These are phyloP conservation scores for Russula vinacea DNA, from an alignment of 768 basidiomycete species.

Conservation along the genomic window DNA sequence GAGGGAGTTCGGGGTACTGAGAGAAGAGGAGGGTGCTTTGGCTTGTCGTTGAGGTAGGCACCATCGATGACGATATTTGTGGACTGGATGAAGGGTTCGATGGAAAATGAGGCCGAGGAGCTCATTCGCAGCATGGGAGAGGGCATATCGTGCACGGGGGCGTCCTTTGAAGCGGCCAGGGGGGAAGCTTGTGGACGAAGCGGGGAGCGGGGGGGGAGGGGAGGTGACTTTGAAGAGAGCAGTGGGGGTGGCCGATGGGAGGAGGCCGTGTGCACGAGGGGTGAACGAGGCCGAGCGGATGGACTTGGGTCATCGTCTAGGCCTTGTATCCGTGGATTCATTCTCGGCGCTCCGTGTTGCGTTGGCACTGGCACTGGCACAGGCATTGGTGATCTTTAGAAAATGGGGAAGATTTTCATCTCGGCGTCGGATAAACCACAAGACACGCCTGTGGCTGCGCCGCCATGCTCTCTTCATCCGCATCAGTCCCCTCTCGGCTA, in stretches of 20 bases:
- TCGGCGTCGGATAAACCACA: not conserved
- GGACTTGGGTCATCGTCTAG: slow-evolving; percentile 12
- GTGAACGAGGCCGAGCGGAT: slow-evolving; percentile 36
- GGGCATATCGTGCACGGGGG: slow-evolving; percentile 30
- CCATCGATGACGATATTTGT: slow-evolving; percentile 23
- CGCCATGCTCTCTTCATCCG: too few relatives aligned
- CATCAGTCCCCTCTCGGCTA: not conserved
- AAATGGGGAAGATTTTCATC: not conserved
- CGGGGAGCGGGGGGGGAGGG: slow-evolving; percentile 36
- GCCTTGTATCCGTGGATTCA: slow-evolving; percentile 1
- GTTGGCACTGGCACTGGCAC: not conserved
- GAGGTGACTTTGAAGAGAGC: slow-evolving; percentile 30
- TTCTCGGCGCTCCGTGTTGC: slow-evolving; percentile 21
- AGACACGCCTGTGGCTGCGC: slow-evolving; percentile 1
- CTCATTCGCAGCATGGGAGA: slow-evolving; percentile 30
- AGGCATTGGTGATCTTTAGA: not conserved
- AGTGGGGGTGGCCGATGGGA: slow-evolving; percentile 26
- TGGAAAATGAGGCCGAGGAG: slow-evolving; percentile 34
- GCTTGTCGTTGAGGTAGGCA: slow-evolving; percentile 27
- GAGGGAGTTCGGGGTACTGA: slow-evolving; percentile 30
- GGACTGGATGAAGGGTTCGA: slow-evolving; percentile 22
- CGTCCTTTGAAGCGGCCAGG: slow-evolving; percentile 19
- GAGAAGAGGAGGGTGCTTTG: slow-evolving; percentile 16
- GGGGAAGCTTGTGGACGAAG: slow-evolving; percentile 33
- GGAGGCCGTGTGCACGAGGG: slow-evolving; percentile 35